These are phyloP conservation scores for Plasmodium sp. DNA, from an alignment of 169 alveolate genomes.

Conservation along the genomic window DNA sequence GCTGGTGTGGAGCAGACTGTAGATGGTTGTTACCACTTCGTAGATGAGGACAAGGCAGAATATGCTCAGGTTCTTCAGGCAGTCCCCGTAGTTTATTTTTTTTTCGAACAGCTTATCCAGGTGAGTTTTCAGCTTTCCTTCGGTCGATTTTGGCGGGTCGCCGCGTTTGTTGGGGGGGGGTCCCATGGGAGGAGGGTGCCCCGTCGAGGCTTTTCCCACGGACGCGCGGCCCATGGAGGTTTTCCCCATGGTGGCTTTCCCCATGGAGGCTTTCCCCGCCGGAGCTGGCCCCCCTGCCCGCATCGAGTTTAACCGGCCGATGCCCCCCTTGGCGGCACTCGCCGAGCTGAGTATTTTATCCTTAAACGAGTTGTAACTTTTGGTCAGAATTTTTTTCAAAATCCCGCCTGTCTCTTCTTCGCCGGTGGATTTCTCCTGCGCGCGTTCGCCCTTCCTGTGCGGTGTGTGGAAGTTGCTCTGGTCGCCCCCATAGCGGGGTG, in stretches of 20 bases:
- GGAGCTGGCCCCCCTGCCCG: neutral
- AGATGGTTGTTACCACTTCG: conserved; percentile 36
- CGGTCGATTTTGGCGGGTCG: neutral
- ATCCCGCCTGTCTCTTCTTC: conserved; percentile 3
- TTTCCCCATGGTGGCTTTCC: too few species aligned
- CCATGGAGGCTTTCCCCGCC: neutral
- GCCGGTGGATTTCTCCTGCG: neutral
- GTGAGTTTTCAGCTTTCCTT: neutral
- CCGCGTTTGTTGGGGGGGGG: neutral
- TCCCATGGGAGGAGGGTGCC: too few species aligned
- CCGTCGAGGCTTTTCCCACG: too few species aligned
- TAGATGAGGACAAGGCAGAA: conserved; percentile 25
- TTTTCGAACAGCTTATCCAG: conserved; percentile 26
- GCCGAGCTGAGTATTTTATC: conserved; percentile 13
- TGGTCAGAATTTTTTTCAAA: conserved; percentile 49
- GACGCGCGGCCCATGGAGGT: too few species aligned
- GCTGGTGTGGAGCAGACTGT: conserved; percentile 30
- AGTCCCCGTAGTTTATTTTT: conserved; percentile 36
- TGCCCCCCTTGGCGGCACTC: neutral
- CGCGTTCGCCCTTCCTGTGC: neutral
- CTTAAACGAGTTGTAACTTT: conserved; percentile 51
- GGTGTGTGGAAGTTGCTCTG: neutral
- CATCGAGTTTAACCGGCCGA: neutral
- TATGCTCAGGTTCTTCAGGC: conserved; percentile 42
- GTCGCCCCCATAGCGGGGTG: neutral